Conservation (phyloP, 169 alveolate species). For the Plasmodium vivax region DNA sequence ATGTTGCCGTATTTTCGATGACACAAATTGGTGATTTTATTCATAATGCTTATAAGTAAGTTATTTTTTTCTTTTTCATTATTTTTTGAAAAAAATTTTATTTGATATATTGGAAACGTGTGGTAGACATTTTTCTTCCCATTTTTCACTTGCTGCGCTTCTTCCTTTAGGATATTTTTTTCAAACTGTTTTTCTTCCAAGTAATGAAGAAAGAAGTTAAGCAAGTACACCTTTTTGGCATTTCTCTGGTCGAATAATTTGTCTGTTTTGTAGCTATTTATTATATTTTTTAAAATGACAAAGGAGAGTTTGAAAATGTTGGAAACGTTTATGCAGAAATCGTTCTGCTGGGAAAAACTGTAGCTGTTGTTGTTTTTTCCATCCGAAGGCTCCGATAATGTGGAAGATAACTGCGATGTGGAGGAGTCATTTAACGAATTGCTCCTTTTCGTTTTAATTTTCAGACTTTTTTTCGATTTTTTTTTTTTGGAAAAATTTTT, state of each 20-base stretch:
- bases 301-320: constrained; percentile 60
- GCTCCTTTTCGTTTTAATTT: constrained; percentile 46
- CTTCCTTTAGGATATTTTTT: constrained; percentile 46
- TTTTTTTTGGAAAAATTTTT: constrained; percentile 57
- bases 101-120: constrained; percentile 43
- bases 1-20: constrained; percentile 27
- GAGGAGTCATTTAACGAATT: constrained; percentile 26
- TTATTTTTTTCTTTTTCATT: constrained; percentile 34
- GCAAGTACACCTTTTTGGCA: background rate
- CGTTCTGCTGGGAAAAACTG: background rate
- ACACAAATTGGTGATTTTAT: constrained; percentile 62
- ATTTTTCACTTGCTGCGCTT: background rate
- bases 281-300: constrained; percentile 52
- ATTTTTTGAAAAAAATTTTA: constrained; percentile 50
- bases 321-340: constrained; percentile 53
- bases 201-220: constrained; percentile 27
- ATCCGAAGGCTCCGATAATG: constrained; percentile 20
- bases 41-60: constrained; percentile 47
- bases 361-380: constrained; percentile 11
- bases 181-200: constrained; percentile 70
- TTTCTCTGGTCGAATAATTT: background rate
- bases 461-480: constrained; percentile 34
- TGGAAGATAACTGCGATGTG: constrained; percentile 31
- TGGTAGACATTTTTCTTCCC: constrained; percentile 31
- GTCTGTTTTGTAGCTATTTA: constrained; percentile 12